Percentiles rank a stretch among this genome's conserved stretches.
Evolutionary conservation across 805 yeast genomes (phyloP).

Genomic region (Metschnikowia vanudenii): DNA sequence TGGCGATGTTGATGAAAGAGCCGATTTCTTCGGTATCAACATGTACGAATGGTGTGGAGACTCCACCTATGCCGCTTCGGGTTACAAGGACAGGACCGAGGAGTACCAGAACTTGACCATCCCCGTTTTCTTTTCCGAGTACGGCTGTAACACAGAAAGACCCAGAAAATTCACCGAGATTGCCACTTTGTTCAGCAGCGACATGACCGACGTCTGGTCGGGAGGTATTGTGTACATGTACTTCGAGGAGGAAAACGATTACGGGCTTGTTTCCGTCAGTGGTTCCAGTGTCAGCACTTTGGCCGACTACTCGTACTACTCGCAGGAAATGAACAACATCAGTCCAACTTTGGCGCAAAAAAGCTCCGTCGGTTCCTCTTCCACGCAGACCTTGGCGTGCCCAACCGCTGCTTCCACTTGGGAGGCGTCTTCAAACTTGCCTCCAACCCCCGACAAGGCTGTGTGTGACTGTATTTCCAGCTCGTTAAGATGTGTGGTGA

Average conservation of each 20-base stretch:
- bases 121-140: constrained; percentile 84
- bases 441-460: constrained; percentile 72
- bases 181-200: constrained; percentile 56
- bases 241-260: constrained; percentile 77
- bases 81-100: constrained; percentile 67
- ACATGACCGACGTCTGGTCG: constrained; percentile 90
- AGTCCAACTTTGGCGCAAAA: constrained; percentile 43
- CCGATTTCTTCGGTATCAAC: constrained; percentile 81
- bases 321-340: constrained; percentile 30
- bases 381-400: constrained; percentile 49
- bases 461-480: constrained; percentile 63
- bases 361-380: constrained; percentile 21
- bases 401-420: constrained; percentile 57
- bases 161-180: constrained; percentile 83
- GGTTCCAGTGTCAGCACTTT: constrained; percentile 55
- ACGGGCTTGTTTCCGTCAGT: constrained; percentile 68
- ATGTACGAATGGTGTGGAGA: constrained; percentile 88
- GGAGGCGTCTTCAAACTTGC: constrained; percentile 66
- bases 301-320: constrained; percentile 49
- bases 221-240: constrained; percentile 95
- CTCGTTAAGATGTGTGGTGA: constrained; percentile 60
- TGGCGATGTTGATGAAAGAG: constrained; percentile 62
- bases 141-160: constrained; percentile 73
- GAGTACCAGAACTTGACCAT: constrained; percentile 71
- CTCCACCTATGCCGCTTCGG: constrained; percentile 58